Base-by-base conservation (phyloP, 805 yeast genomes). In the baker's yeast (Saccharomyces cerevisiae) region DNA sequence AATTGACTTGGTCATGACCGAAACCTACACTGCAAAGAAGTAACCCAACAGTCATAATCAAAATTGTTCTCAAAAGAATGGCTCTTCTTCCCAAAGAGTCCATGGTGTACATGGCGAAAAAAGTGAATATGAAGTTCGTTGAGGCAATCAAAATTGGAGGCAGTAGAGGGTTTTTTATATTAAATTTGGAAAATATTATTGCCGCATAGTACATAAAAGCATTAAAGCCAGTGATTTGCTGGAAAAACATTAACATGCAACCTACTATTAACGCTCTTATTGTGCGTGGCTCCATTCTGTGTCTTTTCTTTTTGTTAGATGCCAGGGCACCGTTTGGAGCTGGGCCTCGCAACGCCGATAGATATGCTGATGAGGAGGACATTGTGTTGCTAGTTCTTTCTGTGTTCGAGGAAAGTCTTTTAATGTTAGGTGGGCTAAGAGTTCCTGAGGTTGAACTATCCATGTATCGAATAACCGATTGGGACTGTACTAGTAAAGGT, bases 141-240 rank as follows among this genome's bases (percentile, higher is more conserved):
- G 75, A 63, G 52, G 85, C 84, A 49, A 82, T 75, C 24, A 77
- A 63, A 28, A 81, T 78, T 6, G 84, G 80, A 2, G 83, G 80
- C 47, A 76, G 64, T 61, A 82, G 72, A n/a, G 85, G 82, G 62
- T 81, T 78, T 9, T 71, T 61, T 58, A 78, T 69, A 3, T 83
- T 81, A 22, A 80, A 74, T 22, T 77, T 74, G 52, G 75, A 65
- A 72, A 82, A 81, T 48, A 82, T 76, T 13, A 83, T 73, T 9
- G 85, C 79, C 5, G 83, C 79, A 61, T 81, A 82, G 67, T 81
- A 82, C 78, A 82, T 80, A 62, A 82, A 80, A 46, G 83, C 81
- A 68, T 81, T 81, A 64, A 80, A 78, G 53, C 86, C 86, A n/a
- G 81, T 75, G 51, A 77, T 72, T 66, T 82, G 86, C 63, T 82